Conservation (phyloP, 1,284 basidiomycete species). For the Papiliotrema terrestris region DNA sequence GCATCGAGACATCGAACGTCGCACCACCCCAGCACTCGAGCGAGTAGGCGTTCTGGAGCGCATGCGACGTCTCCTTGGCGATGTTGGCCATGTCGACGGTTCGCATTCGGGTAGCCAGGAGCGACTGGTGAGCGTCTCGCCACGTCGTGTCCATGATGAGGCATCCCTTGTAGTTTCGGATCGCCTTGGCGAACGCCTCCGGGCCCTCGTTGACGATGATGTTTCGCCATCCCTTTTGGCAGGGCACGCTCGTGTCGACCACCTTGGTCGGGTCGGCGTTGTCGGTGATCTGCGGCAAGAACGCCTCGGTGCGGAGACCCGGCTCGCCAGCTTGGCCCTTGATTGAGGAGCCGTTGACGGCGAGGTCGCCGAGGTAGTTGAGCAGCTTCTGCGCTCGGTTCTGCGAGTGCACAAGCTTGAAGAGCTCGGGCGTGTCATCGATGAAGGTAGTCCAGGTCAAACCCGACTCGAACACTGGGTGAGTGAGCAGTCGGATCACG, state of each 20-base stretch:
- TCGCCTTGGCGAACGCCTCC: slow-evolving; percentile 97
- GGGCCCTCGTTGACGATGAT: slow-evolving; percentile 98
- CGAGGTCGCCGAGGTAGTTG: slow-evolving; percentile 92
- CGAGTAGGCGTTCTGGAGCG: slow-evolving; percentile 91
- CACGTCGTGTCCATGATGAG: slow-evolving; percentile 99
- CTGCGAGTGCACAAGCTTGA: slow-evolving; percentile 96
- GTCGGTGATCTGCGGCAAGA: slow-evolving; percentile 76
- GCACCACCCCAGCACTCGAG: slow-evolving; percentile 99
- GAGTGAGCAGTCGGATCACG: slow-evolving; percentile 96
- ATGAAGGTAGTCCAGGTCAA: slow-evolving; percentile 99
- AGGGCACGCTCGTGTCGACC: slow-evolving; percentile 77
- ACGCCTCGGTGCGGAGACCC: slow-evolving; percentile 85
- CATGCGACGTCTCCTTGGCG: slow-evolving; percentile 94
- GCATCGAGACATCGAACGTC: slow-evolving; percentile 99
- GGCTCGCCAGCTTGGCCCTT: slow-evolving; percentile 74
- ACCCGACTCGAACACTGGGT: slow-evolving; percentile 92
- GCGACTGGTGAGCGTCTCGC: slow-evolving; percentile 98
- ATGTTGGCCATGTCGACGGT: slow-evolving; percentile 99
- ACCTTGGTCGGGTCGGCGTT: slow-evolving; percentile 68
- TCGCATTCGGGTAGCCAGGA: slow-evolving; percentile 92
- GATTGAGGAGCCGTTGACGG: slow-evolving; percentile 97
- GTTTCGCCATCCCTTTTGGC: slow-evolving; percentile 92
- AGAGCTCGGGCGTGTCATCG: slow-evolving; percentile 97
- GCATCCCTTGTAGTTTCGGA: slow-evolving; percentile 91
- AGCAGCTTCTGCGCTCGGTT: slow-evolving; percentile 98